phyloP scores from a whole-genome alignment of 169 alveolate species.

The Cryptosporidium sp. region DNA sequence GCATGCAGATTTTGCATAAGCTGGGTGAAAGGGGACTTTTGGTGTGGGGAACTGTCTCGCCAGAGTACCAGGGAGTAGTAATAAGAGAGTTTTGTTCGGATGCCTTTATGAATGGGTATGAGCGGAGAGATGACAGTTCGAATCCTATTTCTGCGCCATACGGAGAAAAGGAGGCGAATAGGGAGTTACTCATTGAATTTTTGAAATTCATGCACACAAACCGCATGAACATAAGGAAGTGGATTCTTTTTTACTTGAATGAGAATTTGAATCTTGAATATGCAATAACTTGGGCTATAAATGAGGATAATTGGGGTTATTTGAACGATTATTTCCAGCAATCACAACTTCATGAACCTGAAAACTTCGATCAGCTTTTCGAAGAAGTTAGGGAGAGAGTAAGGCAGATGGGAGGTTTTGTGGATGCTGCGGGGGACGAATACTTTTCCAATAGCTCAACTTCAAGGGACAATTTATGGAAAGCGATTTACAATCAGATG shows the following conservation, averaged over 20 bases:
- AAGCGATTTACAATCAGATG: slow-evolving; percentile 59
- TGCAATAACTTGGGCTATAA: slow-evolving; percentile 63
- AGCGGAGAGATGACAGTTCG: neutral
- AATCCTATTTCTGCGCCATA: slow-evolving; percentile 41
- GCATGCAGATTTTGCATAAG: slow-evolving; percentile 16
- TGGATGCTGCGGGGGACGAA: slow-evolving; percentile 13
- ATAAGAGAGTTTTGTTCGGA: slow-evolving; percentile 62
- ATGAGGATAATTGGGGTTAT: slow-evolving; percentile 69
- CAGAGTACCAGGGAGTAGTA: slow-evolving; percentile 64
- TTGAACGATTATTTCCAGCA: slow-evolving; percentile 37
- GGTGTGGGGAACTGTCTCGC: slow-evolving; percentile 71
- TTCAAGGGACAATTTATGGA: slow-evolving; percentile 62
- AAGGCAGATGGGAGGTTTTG: slow-evolving; percentile 73
- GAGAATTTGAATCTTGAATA: slow-evolving; percentile 45
- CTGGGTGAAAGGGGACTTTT: slow-evolving; percentile 38
- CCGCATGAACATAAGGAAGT: slow-evolving; percentile 48
- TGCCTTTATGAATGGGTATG: slow-evolving; percentile 57
- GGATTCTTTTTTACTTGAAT: slow-evolving; percentile 61
- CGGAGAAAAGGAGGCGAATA: slow-evolving; percentile 46
- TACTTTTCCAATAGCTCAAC: slow-evolving; percentile 9
- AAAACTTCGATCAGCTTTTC: slow-evolving; percentile 42
- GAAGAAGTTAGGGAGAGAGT: slow-evolving; percentile 69
- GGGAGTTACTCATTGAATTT: slow-evolving; percentile 57
- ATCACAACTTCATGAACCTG: slow-evolving; percentile 58
- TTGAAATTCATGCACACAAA: slow-evolving; percentile 45